phyloP scores from a whole-genome alignment of 495 filamentous ascomycete genomes.

The Corynascus novoguineensis region DNA sequence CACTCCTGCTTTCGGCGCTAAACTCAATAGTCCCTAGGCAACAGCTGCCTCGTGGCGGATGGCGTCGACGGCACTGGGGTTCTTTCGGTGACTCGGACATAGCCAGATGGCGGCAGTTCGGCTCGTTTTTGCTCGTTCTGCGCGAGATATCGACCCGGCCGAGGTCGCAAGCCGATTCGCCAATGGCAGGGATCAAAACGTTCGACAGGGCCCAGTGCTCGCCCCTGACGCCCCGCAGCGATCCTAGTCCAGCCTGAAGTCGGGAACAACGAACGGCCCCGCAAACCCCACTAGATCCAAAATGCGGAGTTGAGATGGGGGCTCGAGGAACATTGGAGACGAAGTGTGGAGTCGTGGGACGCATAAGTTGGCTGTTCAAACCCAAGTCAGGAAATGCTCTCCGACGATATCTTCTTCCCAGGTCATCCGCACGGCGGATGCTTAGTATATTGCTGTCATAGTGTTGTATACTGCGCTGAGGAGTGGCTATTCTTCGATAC shows the following conservation, averaged over 20 bases:
- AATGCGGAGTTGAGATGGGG: conserved; percentile 13
- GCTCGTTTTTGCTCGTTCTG: conserved; percentile 7
- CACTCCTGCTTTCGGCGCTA: neutral
- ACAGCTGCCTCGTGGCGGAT: neutral
- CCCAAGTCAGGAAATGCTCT: no score
- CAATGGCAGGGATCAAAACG: conserved; percentile 9
- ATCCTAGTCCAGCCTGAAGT: conserved; percentile 9
- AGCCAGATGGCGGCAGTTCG: conserved; percentile 14
- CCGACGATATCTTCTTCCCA: no score
- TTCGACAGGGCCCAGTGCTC: neutral
- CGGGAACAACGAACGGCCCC: conserved; percentile 10
- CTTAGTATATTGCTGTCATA: no score
- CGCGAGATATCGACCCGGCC: neutral
- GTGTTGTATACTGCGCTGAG: no score
- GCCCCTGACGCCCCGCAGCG: conserved; percentile 9
- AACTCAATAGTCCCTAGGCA: neutral
- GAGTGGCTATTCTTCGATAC: neutral
- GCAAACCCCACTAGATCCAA: neutral
- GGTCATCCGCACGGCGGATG: neutral
- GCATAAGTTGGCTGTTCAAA: neutral
- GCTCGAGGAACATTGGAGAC: neutral
- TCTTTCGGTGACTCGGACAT: conserved; percentile 13
- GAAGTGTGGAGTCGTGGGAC: neutral
- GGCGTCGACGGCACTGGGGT: neutral
- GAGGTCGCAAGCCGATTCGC: conserved; percentile 12